Evolutionary conservation across 345 rosid species (phyloP), one percentile per base, ranked within the genome.

Genomic region (Turnera subulata): DNA sequence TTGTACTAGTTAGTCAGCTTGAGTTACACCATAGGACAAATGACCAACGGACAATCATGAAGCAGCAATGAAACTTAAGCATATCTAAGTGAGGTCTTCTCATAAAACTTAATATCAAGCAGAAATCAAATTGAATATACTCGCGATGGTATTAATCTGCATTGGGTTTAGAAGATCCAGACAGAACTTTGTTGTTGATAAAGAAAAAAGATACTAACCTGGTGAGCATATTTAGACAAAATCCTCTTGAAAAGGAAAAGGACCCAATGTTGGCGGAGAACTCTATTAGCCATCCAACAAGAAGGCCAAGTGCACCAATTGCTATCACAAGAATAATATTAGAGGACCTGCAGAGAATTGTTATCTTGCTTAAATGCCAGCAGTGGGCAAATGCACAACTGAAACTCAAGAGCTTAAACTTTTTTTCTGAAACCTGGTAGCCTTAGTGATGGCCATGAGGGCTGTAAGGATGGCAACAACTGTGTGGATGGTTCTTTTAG

Each of bases 401-500:
- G 40, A 22, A 63, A 16, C 25, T 32, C 32, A 71, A 53, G 16
- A 50, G 32, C 56, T 64, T 39, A 37, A 70, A 74, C 21, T 61
- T 39, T 48, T 50, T 45, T 43, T 26, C 33, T 63, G 26, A 46
- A 54, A 86, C 99, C 99, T 85, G 61, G 99, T 89, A 69, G 99
- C 99, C 63, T 89, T 81, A 0, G 96, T 93, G 68, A 86, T 70
- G 64, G 97, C 99, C 84, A 93, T 59, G 40, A 89, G 81, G 52
- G 97, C 96, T 25, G 99, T 89, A 59, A 89, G 78, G 64, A 93
- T 93, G 59, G 94, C 88, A 39, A 84, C 96, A 52, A 60, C 89
- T 16, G 89, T 72, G 73, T 89, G 96, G 47, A 89, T 81, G 48
- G 94, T 72, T 82, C 97, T 73, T 69, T 93, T 89, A 51, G 70